Conservation (phyloP, 2,329 filamentous ascomycete genomes). For the Xylaria sp. region DNA sequence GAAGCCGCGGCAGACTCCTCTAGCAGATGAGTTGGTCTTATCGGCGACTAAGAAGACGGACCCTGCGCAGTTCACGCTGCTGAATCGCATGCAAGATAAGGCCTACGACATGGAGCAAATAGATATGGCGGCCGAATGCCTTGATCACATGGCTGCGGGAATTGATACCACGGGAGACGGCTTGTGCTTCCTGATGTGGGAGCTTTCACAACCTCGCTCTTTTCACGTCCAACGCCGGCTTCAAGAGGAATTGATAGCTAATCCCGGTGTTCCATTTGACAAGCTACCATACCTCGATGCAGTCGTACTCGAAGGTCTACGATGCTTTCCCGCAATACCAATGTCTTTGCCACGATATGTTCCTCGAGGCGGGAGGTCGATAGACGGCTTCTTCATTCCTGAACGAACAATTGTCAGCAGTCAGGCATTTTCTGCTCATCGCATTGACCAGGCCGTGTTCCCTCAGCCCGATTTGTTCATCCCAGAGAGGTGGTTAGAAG, state of each 20-base stretch:
- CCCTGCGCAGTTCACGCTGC: slow-evolving; percentile 65
- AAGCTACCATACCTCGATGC: slow-evolving; percentile 70
- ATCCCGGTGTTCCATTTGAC: slow-evolving; percentile 56
- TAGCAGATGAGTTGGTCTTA: slow-evolving; percentile 69
- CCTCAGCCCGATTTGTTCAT: slow-evolving; percentile 80
- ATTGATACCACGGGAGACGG: slow-evolving; percentile 78
- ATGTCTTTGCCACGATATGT: slow-evolving; percentile 74
- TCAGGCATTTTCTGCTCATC: slow-evolving; percentile 70
- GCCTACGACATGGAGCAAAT: slow-evolving; percentile 60
- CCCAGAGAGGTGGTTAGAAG: slow-evolving; percentile 84
- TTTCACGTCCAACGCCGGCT: slow-evolving; percentile 62
- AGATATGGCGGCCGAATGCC: slow-evolving; percentile 73
- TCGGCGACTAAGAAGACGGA: slow-evolving; percentile 59
- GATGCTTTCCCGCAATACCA: slow-evolving; percentile 72
- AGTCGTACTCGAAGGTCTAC: slow-evolving; percentile 69
- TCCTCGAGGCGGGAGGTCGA: slow-evolving; percentile 63
- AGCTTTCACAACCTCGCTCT: slow-evolving; percentile 71
- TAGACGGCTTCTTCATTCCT: slow-evolving; percentile 67
- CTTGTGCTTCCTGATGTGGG: slow-evolving; percentile 77
- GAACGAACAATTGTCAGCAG: slow-evolving; percentile 67
- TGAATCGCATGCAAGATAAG: slow-evolving; percentile 68
- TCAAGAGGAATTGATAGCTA: slow-evolving; percentile 61
- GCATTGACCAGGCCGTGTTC: slow-evolving; percentile 74
- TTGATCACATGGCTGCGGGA: slow-evolving; percentile 77
- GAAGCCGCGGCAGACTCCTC: slow-evolving; percentile 66